Conservation (phyloP, 495 filamentous ascomycete species). For the Recurvomyces mirabilis region DNA sequence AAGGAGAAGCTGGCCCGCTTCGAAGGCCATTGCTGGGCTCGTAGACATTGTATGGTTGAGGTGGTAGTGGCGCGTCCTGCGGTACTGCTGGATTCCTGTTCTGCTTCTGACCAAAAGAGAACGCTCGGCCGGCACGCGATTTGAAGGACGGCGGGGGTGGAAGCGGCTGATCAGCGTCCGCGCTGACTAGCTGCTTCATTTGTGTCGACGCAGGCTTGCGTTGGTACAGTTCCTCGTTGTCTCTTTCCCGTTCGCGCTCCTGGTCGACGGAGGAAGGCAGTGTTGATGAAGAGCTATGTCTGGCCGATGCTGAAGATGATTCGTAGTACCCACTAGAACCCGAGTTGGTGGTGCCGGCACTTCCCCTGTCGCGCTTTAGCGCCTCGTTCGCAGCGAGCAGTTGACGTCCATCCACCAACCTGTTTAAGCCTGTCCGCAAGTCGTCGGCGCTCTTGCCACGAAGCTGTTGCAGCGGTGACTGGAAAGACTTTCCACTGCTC, state of each 20-base stretch:
- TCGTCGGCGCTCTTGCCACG: constrained; percentile 17
- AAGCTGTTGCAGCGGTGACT: constrained; percentile 16
- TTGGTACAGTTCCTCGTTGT: constrained; percentile 21
- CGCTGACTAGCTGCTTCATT: constrained; percentile 3
- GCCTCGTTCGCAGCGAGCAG: background rate
- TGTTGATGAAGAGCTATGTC: constrained; percentile 26
- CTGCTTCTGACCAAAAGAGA: constrained; percentile 20
- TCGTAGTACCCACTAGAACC: constrained; percentile 21
- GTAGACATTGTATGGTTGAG: too few species aligned
- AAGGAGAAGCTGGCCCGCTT: background rate
- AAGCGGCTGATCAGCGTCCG: constrained; percentile 10
- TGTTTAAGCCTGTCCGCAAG: constrained; percentile 10
- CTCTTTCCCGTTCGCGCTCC: constrained; percentile 13
- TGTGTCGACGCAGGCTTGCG: constrained; percentile 9
- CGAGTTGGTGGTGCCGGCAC: constrained; percentile 22
- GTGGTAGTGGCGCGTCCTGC: constrained; percentile 1
- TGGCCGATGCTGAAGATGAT: constrained; percentile 21
- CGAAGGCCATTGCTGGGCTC: constrained; percentile 7
- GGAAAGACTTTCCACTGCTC: constrained; percentile 12
- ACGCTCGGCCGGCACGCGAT: constrained; percentile 14
- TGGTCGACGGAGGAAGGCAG: constrained; percentile 23
- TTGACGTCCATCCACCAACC: constrained; percentile 9
- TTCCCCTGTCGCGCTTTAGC: constrained; percentile 23
- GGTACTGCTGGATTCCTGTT: constrained; percentile 1
- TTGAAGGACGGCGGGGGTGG: constrained; percentile 19